Conservation (phyloP, 2,329 filamentous ascomycete species). For the Rutstroemia sp. region DNA sequence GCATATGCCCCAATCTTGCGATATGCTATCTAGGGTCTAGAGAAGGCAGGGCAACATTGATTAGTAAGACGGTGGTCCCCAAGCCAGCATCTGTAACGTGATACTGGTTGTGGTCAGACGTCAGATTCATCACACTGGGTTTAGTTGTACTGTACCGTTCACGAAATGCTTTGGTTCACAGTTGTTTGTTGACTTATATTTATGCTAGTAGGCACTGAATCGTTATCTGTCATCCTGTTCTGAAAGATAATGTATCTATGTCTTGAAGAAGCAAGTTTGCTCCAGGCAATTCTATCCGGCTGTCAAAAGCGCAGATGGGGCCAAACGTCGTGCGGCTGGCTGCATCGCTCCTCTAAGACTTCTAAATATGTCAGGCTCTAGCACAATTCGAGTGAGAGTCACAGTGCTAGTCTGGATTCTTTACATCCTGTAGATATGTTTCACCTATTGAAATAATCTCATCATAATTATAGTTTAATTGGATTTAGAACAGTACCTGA, state of each 20-base stretch:
- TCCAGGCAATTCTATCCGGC: constrained; percentile 11
- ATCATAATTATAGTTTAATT: background rate
- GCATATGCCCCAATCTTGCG: background rate
- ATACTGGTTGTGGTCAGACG: constrained; percentile 7
- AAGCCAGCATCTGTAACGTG: background rate
- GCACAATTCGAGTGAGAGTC: too few relatives aligned
- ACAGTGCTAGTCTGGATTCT: too few relatives aligned
- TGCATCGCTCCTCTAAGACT: constrained; percentile 11
- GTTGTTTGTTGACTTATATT: constrained; percentile 22
- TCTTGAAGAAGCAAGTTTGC: constrained; percentile 18
- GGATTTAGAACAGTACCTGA: too few relatives aligned
- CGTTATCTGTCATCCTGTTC: constrained; percentile 20
- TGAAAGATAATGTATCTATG: constrained; percentile 10
- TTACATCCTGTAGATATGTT: too few relatives aligned
- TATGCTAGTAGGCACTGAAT: constrained; percentile 14
- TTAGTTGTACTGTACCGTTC: constrained; percentile 15
- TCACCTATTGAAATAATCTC: too few relatives aligned
- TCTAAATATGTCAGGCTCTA: too few relatives aligned
- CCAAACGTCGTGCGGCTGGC: constrained; percentile 11
- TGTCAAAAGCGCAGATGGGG: constrained; percentile 16
- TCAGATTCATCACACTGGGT: constrained; percentile 18
- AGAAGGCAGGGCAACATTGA: background rate
- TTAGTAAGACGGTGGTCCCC: background rate
- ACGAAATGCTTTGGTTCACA: constrained; percentile 11
- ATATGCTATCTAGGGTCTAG: background rate